Evolutionary conservation across 2,329 filamentous ascomycete species (phyloP), one percentile per base, ranked within the genome.

Genomic region (Trichoderma breve): DNA sequence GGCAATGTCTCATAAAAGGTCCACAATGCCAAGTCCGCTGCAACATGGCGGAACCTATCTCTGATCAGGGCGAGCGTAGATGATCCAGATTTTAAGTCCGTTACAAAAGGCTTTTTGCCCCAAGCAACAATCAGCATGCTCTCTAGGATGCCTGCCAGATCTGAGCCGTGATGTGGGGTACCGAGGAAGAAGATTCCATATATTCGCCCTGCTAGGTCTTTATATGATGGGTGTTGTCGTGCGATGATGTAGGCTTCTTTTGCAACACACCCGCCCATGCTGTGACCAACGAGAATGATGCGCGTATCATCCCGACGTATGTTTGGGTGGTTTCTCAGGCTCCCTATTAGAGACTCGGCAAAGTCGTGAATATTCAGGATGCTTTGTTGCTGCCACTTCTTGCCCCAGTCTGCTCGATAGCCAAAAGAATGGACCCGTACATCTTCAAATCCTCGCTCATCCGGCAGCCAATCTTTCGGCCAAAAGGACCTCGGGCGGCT

Each of bases 181-280:
- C 36, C 71, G 8, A 72, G 71, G 62, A 72, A 72, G 36, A 70
- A 72, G 11, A 72, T 72, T 6, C 66, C 61, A 32, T 65, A 69
- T 36, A 72, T 47, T n/a, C 71, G 60, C 21, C 57, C 21, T n/a
- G 71, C 71, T n/a, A 72, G 39, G 7, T 70, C 34, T 30, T 64
- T 26, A 28, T 51, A 70, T 11, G 66, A 39, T 14, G 71, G 60
- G 4, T 72, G 66, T 14, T 72, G 58, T 24, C 62, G 60, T 24
- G 61, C 71, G 3, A 72, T 36, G 21, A 72, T 65, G 36, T 66
- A 72, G 11, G 67, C 51, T 18, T 72, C 69, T 34, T 72, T 72
- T 7, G 67, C 67, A 28, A 72, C 60, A 36, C 57, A 65, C 4
- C 71, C 71, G 34, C 71, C 71, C 71, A 72, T 72, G 24, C 71